Percentiles rank a stretch among this genome's conserved stretches.
These are phyloP conservation scores for Ichthyophonus hoferi DNA, from an alignment of 208 protist genomes.

Conservation along the genomic window DNA sequence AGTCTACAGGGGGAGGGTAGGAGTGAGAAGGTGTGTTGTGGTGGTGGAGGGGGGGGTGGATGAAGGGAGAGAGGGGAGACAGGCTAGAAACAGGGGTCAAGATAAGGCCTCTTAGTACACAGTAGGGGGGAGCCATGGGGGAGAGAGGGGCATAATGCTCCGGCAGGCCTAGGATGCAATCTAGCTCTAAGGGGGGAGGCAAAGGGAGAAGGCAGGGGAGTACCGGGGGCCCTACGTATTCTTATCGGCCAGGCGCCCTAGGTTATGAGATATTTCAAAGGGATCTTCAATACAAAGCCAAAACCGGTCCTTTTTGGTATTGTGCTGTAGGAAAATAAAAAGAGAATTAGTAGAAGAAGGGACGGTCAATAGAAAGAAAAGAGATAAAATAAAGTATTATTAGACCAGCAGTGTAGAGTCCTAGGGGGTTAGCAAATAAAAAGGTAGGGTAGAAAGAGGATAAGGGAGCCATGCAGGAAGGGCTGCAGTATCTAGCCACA, in stretches of 20 bases:
- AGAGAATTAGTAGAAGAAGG: background rate
- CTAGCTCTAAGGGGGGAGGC: no score
- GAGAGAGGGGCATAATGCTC: background rate
- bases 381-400: no score
- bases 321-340: constrained; percentile 9
- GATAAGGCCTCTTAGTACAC: no score
- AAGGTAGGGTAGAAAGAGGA: no score
- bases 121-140: background rate
- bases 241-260: constrained; percentile 23
- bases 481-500: no score
- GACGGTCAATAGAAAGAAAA: background rate
- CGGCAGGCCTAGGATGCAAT: no score
- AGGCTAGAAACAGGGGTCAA: no score
- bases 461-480: no score
- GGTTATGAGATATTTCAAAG: constrained; percentile 30
- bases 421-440: no score
- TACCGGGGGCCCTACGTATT: constrained; percentile 13
- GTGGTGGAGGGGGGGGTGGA: background rate
- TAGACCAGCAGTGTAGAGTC: no score
- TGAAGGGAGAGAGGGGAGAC: background rate
- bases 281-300: constrained; percentile 36
- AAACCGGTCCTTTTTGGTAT: constrained; percentile 20
- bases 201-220: background rate
- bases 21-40: background rate
- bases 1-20: background rate